Percentiles rank a stretch among this genome's conserved stretches.
Conservation (phyloP, 305 asterid genomes). For the Fraxinus floribunda region DNA sequence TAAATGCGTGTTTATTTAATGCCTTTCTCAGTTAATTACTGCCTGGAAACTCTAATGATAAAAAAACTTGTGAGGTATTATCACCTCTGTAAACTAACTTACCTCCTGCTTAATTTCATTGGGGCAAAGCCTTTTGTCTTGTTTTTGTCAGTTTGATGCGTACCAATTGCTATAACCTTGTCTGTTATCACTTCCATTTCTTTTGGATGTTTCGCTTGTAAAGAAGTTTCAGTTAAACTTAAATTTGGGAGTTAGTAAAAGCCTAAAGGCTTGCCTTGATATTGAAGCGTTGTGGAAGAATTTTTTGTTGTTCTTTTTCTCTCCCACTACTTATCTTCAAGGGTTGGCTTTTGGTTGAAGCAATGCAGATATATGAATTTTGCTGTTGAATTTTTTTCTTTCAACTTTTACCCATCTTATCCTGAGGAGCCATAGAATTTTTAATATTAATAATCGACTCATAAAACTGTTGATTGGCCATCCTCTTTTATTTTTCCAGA, state of each 20-base stretch:
- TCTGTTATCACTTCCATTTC: background rate
- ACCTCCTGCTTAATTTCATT: background rate
- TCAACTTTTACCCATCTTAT: constrained; percentile 12
- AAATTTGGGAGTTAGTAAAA: background rate
- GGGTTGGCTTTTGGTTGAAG: constrained; percentile 7
- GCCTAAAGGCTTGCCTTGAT: background rate
- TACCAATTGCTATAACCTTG: background rate
- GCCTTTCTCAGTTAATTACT: background rate
- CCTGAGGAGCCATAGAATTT: constrained; percentile 1
- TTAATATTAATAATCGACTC: background rate
- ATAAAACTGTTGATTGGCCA: background rate
- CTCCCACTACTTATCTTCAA: constrained; percentile 9
- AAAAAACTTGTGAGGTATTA: background rate
- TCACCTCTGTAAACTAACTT: background rate
- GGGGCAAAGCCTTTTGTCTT: background rate
- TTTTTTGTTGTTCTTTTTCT: background rate
- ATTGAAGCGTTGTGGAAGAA: background rate
- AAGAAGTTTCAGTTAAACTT: background rate
- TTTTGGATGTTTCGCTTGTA: background rate
- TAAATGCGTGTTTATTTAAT: background rate
- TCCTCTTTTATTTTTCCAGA: constrained; percentile 5
- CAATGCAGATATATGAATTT: background rate
- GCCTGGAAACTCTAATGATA: background rate
- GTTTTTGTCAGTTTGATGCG: constrained; percentile 7
- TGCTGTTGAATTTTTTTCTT: background rate